Evolutionary conservation across 106 monocot genomes (phyloP).

Genomic region (Dactylorhiza incarnata): DNA sequence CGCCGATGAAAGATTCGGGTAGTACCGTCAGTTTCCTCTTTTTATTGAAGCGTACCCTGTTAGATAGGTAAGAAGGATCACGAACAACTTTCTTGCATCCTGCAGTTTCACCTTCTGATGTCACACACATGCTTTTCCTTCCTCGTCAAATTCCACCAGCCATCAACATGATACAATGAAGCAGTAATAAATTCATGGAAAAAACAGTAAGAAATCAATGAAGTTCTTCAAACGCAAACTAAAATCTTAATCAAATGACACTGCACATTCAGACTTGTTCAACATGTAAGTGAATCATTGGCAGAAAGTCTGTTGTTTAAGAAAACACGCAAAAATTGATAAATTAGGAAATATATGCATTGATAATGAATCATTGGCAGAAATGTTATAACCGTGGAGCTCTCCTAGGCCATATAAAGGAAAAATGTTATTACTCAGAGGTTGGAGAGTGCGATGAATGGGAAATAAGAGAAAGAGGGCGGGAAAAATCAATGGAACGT

Average conservation of each 20-base stretch:
- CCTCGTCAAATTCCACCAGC: slow-evolving; percentile 75
- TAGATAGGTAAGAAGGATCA: slow-evolving; percentile 87
- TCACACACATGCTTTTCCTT: slow-evolving; percentile 79
- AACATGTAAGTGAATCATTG: slow-evolving; percentile 83
- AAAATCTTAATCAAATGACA: slow-evolving; percentile 6
- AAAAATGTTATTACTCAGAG: slow-evolving; percentile 37
- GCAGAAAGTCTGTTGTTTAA: slow-evolving; percentile 57
- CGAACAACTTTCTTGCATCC: slow-evolving; percentile 89
- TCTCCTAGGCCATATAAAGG: slow-evolving; percentile 84
- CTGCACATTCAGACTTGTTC: slow-evolving; percentile 83
- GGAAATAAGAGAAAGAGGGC: too few species aligned
- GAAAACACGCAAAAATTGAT: background rate
- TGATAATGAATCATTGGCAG: background rate
- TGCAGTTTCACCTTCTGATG: slow-evolving; percentile 90
- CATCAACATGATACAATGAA: background rate
- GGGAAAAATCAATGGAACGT: background rate
- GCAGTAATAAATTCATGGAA: background rate
- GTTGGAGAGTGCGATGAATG: background rate
- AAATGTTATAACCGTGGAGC: slow-evolving; percentile 49
- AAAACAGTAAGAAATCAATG: background rate
- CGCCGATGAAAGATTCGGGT: too few species aligned
- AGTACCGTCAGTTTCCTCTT: too few species aligned
- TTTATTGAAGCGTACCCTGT: slow-evolving; percentile 56
- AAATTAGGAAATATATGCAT: background rate
- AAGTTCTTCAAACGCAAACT: background rate